These are phyloP conservation scores for Candida suzukii DNA, from an alignment of 805 yeast genomes.

Conservation along the genomic window DNA sequence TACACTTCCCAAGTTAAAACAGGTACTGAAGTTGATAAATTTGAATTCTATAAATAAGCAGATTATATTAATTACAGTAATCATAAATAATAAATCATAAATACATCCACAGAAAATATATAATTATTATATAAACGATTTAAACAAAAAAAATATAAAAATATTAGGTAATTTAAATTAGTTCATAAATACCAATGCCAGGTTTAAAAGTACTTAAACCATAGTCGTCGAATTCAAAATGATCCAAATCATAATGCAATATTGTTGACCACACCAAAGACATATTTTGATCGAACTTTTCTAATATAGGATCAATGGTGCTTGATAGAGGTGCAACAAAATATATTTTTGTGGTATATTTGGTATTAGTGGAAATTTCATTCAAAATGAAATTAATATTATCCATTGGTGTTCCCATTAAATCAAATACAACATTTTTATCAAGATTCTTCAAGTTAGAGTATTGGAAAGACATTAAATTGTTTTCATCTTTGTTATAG, in stretches of 20 bases:
- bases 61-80: neutral
- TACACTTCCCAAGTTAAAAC: conserved; percentile 95
- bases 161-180: neutral
- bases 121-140: neutral
- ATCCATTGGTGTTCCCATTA: conserved; percentile 30
- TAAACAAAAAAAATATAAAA: neutral
- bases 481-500: conserved; percentile 16
- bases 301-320: conserved; percentile 6
- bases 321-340: conserved; percentile 25
- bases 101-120: too few species aligned
- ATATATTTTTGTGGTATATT: conserved; percentile 3
- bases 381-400: neutral
- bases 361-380: neutral
- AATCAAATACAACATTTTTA: conserved; percentile 29
- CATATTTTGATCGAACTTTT: neutral
- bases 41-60: conserved; percentile 84
- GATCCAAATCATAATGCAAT: conserved; percentile 68
- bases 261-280: conserved; percentile 17
- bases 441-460: neutral
- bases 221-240: conserved; percentile 45
- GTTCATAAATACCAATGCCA: conserved; percentile 51
- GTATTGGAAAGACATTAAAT: conserved; percentile 1
- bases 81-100: neutral
- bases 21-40: conserved; percentile 92
- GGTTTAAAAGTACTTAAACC: conserved; percentile 41